phyloP scores from a whole-genome alignment of 1,139 yeast species.

The Candida sojae region DNA sequence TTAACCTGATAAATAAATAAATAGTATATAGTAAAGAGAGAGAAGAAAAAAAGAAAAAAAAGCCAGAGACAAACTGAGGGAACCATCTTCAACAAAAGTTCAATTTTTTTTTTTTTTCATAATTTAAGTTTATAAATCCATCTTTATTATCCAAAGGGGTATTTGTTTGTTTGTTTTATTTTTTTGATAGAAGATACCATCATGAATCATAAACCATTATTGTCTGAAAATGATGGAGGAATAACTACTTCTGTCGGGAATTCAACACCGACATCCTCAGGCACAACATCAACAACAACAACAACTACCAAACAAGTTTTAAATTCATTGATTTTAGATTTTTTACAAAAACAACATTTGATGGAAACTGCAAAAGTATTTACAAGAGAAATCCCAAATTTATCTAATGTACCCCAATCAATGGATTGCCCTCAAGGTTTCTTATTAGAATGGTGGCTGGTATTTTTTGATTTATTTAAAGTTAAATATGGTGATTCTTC shows the following conservation, averaged over 20 bases:
- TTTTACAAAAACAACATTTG: slow-evolving; percentile 71
- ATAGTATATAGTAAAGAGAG: too few species aligned
- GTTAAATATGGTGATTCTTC: slow-evolving; percentile 49
- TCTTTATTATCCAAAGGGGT: neutral
- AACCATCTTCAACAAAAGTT: too few species aligned
- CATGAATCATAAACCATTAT: neutral
- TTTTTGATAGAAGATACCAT: too few species aligned
- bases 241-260: neutral
- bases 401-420: slow-evolving; percentile 53
- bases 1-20: too few species aligned
- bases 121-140: too few species aligned
- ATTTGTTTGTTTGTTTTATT: neutral
- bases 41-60: too few species aligned
- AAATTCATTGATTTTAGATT: slow-evolving; percentile 86
- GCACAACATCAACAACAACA: neutral
- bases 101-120: too few species aligned
- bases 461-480: slow-evolving; percentile 91
- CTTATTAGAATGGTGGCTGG: slow-evolving; percentile 93
- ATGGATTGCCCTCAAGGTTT: slow-evolving; percentile 89
- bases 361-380: slow-evolving; percentile 73
- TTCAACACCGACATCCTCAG: neutral
- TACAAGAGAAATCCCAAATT: slow-evolving; percentile 64
- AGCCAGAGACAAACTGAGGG: too few species aligned
- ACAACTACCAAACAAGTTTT: slow-evolving; percentile 50
- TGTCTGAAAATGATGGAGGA: neutral